Conservation (phyloP, 208 protist species). For the Acanthamoeba rhysodes region DNA sequence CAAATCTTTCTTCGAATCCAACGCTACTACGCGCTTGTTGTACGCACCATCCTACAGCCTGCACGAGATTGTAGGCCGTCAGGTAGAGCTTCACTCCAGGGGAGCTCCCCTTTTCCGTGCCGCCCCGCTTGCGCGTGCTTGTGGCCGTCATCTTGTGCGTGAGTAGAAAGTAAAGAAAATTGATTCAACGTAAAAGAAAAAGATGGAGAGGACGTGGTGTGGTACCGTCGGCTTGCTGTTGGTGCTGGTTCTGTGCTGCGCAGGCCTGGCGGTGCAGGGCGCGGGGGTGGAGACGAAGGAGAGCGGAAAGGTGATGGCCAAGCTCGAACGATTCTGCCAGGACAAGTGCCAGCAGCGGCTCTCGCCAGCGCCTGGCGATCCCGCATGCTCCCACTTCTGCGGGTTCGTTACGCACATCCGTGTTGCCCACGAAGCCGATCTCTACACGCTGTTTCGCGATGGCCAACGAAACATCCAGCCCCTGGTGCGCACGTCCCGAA, state of each 20-base stretch:
- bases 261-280: neutral
- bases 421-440: neutral
- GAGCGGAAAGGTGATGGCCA: neutral
- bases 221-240: neutral
- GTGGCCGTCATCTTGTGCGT: neutral
- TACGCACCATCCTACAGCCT: neutral
- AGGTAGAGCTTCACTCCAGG: neutral
- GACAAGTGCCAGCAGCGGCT: conserved; percentile 5
- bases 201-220: too few species aligned
- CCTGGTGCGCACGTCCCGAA: neutral
- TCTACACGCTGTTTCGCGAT: neutral
- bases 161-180: too few species aligned
- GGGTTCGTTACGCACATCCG: neutral
- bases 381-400: conserved; percentile 4
- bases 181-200: too few species aligned
- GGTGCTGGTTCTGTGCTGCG: neutral
- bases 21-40: neutral
- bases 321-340: neutral
- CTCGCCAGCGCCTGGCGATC: neutral
- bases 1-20: neutral
- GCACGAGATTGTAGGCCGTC: conserved; percentile 27
- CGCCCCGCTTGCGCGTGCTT: neutral
- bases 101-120: neutral
- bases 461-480: neutral
- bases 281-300: neutral